Base-by-base conservation (phyloP, 208 protist species). In the Porcisia deanei region DNA sequence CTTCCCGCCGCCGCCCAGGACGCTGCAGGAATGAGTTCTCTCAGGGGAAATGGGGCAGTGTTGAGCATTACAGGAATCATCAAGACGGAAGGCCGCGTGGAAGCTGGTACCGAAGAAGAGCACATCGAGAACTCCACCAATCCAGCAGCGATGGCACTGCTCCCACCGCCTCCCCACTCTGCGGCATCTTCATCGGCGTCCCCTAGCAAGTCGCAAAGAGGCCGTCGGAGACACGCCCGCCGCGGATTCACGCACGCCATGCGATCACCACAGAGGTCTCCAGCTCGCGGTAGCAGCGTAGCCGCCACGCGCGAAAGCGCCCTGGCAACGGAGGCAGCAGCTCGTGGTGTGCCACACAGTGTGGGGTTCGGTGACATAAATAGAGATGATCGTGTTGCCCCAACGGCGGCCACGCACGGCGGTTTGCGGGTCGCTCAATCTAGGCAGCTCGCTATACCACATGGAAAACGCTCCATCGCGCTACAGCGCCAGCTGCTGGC, bases 401-500 rank as follows among this genome's bases (percentile, higher is more conserved):
- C 55, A 30, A 16, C 20, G 4, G 39, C 70, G 1, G 55, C 70
- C 60, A 10, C 41, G 47, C 63, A 53, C 14, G 30, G 54, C 4
- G 22, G 52, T 53, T 47, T 9, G 25, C 47, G 66, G n/a, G 3
- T 41, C 14, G n/a, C 37, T 18, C 30, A 12, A 5, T 41, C 10
- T 71, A 57, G 14, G 49, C 43, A 71, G 10, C 47, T 43, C n/a
- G 4, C 25, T 16, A 18, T 45, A 1, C 43, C 68, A 18, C 37
- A 25, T 8, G 49, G 68, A 59, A 54, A 60, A 47, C 68, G 37
- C 30, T 0, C 52, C 52, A 1, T 72, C 47, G 68, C 68, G 30
- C 68, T 72, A 30, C 68, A 72, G 52, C 53, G 68, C 20, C 53
- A 45, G n/a, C 49, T 72, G 6, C 68, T 72, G 49, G 34, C 37